Conservation (phyloP, 805 yeast species). For the Saccharomycopsis sp. region DNA sequence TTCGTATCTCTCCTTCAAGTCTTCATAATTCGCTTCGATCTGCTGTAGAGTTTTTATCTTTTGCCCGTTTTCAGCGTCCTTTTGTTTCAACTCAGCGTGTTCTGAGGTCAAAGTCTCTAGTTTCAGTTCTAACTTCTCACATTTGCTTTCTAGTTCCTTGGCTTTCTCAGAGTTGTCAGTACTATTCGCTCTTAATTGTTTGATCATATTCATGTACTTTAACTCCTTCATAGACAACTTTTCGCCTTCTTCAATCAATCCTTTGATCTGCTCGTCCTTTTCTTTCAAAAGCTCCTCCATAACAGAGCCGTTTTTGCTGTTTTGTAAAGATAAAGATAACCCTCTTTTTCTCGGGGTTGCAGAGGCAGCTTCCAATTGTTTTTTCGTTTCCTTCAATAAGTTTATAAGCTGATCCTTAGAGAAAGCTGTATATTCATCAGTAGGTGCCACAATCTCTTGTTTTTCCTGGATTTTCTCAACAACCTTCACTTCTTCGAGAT, state of each 20-base stretch:
- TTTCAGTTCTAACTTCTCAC: slow-evolving; percentile 32
- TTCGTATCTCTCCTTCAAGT: slow-evolving; percentile 14
- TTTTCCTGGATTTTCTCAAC: too few relatives aligned
- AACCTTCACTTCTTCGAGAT: too few relatives aligned
- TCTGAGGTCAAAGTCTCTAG: slow-evolving; percentile 32
- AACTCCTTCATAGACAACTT: slow-evolving; percentile 65
- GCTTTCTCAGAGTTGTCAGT: slow-evolving; percentile 32
- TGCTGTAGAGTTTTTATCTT: slow-evolving; percentile 7
- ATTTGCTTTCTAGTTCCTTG: slow-evolving; percentile 26
- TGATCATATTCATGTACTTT: slow-evolving; percentile 57
- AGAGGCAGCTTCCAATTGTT: not conserved
- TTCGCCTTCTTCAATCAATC: slow-evolving; percentile 70
- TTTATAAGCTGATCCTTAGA: not conserved
- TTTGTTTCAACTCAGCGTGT: slow-evolving; percentile 17
- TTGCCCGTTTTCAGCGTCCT: not conserved
- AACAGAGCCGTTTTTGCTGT: not conserved
- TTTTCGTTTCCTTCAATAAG: not conserved
- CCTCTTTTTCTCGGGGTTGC: not conserved
- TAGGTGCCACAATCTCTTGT: not conserved
- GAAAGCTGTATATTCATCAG: not conserved
- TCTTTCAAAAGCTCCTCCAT: slow-evolving; percentile 25
- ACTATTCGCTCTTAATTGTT: slow-evolving; percentile 48
- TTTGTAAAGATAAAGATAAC: not conserved
- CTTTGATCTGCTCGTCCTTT: slow-evolving; percentile 53
- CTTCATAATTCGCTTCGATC: slow-evolving; percentile 14